These are phyloP conservation scores for Fragilariopsis cylindrus DNA, from an alignment of 108 stramenopile species.

Conservation along the genomic window DNA sequence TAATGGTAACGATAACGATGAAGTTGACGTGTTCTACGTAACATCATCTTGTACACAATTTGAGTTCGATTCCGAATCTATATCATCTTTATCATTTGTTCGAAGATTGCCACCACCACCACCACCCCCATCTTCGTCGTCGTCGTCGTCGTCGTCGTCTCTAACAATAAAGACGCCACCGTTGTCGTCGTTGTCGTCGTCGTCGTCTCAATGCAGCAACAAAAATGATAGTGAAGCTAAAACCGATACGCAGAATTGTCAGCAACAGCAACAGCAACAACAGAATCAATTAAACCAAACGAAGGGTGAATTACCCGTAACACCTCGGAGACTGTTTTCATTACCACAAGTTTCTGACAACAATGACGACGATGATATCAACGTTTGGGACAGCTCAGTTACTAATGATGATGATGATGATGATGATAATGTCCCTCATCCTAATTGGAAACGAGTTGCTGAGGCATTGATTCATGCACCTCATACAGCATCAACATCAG, in stretches of 20 bases:
- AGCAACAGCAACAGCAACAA: not conserved
- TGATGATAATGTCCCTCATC: constrained; percentile 25
- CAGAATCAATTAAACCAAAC: not conserved
- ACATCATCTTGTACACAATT: constrained; percentile 1
- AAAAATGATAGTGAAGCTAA: not conserved
- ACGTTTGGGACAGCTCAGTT: not conserved
- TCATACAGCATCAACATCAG: not conserved
- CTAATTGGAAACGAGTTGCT: constrained; percentile 25
- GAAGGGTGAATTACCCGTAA: not conserved
- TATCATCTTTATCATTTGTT: not conserved
- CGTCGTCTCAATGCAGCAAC: not conserved
- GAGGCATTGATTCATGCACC: constrained; percentile 15
- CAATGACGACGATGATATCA: not conserved
- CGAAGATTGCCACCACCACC: constrained; percentile 3
- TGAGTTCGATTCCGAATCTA: constrained; percentile 8
- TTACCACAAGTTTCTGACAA: not conserved
- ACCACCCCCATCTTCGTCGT: not conserved
- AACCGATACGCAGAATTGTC: not conserved
- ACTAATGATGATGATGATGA: not conserved
- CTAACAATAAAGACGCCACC: no score
- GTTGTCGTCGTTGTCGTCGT: not conserved
- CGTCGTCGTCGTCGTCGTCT: no score
- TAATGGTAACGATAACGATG: not conserved
- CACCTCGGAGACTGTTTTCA: not conserved
- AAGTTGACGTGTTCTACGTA: constrained; percentile 1